Conservation (phyloP, 2,329 filamentous ascomycete genomes). For the Colletotrichum brevisporum region DNA sequence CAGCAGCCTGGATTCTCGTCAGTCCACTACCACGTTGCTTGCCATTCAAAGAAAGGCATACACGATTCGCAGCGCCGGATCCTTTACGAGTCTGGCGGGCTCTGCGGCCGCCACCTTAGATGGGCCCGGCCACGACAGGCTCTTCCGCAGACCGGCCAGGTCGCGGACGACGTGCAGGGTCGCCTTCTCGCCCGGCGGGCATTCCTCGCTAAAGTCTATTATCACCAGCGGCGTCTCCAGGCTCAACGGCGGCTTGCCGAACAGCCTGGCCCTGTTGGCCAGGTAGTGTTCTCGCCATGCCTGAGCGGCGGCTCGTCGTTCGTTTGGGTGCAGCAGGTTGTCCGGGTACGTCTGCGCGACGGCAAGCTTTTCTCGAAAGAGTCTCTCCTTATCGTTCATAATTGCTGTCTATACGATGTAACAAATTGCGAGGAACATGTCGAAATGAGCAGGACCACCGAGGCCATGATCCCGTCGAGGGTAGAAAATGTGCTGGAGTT, state of each 20-base stretch:
- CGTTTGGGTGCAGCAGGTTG: constrained; percentile 8
- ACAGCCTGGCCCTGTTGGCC: constrained; percentile 15
- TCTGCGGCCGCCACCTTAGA: background rate
- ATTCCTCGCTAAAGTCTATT: constrained; percentile 12
- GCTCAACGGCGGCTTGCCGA: background rate
- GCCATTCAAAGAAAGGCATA: background rate
- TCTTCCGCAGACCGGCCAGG: constrained; percentile 15
- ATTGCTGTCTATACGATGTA: background rate
- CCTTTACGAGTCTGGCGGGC: background rate
- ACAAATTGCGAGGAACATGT: too few relatives aligned
- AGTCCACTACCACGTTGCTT: background rate
- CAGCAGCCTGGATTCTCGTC: constrained; percentile 5
- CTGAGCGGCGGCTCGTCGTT: background rate
- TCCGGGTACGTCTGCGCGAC: constrained; percentile 24
- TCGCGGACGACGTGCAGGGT: constrained; percentile 11
- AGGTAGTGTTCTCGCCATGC: constrained; percentile 14
- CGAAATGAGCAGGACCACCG: too few relatives aligned
- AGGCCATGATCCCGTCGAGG: too few relatives aligned
- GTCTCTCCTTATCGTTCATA: constrained; percentile 4
- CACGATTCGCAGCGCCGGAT: constrained; percentile 27
- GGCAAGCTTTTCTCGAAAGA: constrained; percentile 24
- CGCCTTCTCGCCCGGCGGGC: background rate
- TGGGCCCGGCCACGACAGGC: constrained; percentile 13
- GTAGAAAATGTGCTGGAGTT: background rate
- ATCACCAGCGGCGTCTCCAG: constrained; percentile 20